phyloP scores from a whole-genome alignment of 495 filamentous ascomycete species.

The Penicillium daleae region DNA sequence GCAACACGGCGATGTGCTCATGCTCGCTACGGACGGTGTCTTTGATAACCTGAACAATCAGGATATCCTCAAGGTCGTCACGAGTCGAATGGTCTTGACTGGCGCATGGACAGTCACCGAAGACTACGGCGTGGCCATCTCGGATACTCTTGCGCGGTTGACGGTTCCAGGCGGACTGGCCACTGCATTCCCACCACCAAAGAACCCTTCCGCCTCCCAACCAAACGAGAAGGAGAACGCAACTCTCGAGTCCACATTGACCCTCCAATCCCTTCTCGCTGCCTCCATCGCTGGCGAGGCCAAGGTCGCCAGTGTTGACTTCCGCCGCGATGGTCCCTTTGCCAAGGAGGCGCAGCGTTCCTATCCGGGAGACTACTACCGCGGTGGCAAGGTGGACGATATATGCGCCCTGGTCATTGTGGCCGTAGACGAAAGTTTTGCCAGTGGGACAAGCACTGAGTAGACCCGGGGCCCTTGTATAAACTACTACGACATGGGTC shows the following conservation, averaged over 20 bases:
- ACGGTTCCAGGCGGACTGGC: conserved; percentile 50
- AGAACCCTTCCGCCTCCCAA: conserved; percentile 17
- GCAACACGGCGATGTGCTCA: conserved; percentile 85
- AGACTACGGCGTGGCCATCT: conserved; percentile 59
- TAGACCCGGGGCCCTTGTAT: neutral
- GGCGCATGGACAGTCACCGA: conserved; percentile 71
- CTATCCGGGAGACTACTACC: conserved; percentile 80
- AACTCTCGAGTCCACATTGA: conserved; percentile 26
- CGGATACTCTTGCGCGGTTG: conserved; percentile 54
- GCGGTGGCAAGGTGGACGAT: conserved; percentile 90
- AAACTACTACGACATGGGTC: neutral
- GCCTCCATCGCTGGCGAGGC: conserved; percentile 76
- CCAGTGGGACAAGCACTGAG: neutral
- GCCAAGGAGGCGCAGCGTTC: conserved; percentile 88
- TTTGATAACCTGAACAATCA: conserved; percentile 96
- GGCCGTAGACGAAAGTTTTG: conserved; percentile 53
- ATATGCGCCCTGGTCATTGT: conserved; percentile 80
- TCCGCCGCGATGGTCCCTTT: conserved; percentile 84
- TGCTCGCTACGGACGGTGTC: conserved; percentile 93
- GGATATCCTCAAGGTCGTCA: conserved; percentile 80
- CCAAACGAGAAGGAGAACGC: conserved; percentile 1
- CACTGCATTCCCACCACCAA: conserved; percentile 27
- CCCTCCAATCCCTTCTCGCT: conserved; percentile 77
- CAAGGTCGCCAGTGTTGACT: conserved; percentile 79
- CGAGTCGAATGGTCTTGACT: conserved; percentile 67